These are phyloP conservation scores for Phytophthora niederhauseri DNA, from an alignment of 352 stramenopile genomes.

Conservation along the genomic window DNA sequence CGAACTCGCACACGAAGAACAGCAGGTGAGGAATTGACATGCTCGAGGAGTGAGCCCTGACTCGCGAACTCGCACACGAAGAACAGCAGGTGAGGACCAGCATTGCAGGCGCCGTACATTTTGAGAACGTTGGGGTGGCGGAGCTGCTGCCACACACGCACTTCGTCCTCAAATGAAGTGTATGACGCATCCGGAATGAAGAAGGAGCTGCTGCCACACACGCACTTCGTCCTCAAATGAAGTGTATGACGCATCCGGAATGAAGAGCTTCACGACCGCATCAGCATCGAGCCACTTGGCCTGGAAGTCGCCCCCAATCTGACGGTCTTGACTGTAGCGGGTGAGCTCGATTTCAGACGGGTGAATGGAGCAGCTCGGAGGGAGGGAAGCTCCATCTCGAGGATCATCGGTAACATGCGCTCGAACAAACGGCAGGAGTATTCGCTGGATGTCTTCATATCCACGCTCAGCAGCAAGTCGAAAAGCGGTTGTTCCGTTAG, in stretches of 20 bases:
- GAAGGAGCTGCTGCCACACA: too few species aligned
- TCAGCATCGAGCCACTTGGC: too few species aligned
- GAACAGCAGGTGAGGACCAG: neutral
- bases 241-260: neutral
- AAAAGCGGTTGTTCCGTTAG: neutral
- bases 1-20: neutral
- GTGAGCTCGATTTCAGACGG: conserved; percentile 7
- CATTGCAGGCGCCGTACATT: conserved; percentile 19
- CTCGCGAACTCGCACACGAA: conserved; percentile 8
- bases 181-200: neutral
- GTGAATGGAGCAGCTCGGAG: neutral
- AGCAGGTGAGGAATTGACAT: neutral
- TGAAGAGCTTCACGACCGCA: too few species aligned
- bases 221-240: conserved; percentile 12
- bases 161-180: neutral
- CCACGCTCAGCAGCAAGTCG: conserved; percentile 1
- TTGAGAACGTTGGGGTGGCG: conserved; percentile 29
- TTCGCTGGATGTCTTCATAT: neutral
- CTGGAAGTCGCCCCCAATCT: neutral
- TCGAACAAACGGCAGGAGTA: neutral
- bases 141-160: conserved; percentile 15
- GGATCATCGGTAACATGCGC: too few species aligned
- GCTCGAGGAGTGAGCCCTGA: conserved; percentile 7
- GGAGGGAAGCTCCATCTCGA: too few species aligned
- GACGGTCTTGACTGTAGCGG: too few species aligned